These are phyloP conservation scores for Huiozyma naganishii DNA, from an alignment of 805 yeast genomes.

Conservation along the genomic window DNA sequence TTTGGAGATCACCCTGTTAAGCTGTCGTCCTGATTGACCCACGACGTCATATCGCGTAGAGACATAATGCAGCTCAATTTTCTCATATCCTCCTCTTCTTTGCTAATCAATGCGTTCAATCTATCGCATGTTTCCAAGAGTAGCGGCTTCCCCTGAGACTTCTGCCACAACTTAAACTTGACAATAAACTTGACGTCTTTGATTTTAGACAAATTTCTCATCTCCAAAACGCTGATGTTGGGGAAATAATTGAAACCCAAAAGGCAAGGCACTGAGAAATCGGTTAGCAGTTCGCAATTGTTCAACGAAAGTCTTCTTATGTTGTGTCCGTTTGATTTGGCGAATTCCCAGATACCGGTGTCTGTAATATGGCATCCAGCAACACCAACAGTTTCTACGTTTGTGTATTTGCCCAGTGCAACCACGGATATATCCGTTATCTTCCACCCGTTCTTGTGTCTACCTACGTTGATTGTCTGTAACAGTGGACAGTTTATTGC, in stretches of 20 bases:
- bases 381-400: constrained; percentile 62
- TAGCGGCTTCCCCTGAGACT: constrained; percentile 36
- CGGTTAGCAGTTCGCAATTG: constrained; percentile 51
- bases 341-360: constrained; percentile 70
- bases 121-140: constrained; percentile 72
- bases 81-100: constrained; percentile 51
- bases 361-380: constrained; percentile 85
- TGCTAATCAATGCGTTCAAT: constrained; percentile 46
- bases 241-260: constrained; percentile 37
- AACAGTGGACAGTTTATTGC: constrained; percentile 51
- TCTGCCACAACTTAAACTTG: constrained; percentile 50
- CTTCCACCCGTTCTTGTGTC: constrained; percentile 55
- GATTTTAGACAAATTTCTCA: constrained; percentile 49
- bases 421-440: constrained; percentile 63
- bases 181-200: constrained; percentile 54
- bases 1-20: too few species aligned
- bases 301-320: constrained; percentile 65
- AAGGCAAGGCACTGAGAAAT: constrained; percentile 46
- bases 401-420: constrained; percentile 45
- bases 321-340: constrained; percentile 37
- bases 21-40: constrained; percentile 45
- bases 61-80: constrained; percentile 44
- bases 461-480: constrained; percentile 61
- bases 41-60: constrained; percentile 50
- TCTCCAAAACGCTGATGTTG: constrained; percentile 62